Evolutionary conservation across 2,329 filamentous ascomycete species (phyloP), one percentile per base, ranked within the genome.

Genomic region (Aspergillus quadrilineatus): DNA sequence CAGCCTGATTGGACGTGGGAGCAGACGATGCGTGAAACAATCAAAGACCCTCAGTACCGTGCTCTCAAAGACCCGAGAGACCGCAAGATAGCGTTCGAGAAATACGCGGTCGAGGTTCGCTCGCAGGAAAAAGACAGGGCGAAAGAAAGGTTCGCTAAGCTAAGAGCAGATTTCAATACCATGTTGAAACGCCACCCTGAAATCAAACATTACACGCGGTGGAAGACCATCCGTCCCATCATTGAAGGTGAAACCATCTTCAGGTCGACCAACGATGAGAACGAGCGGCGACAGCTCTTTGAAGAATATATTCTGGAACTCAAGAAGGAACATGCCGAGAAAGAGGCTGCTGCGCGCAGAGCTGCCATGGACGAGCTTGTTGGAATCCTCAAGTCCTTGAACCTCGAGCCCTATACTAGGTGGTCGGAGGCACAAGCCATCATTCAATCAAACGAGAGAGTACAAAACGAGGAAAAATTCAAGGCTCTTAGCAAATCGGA

Each of bases 161-260:
- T 97, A 69, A 90, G 92, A 68, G 83, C 89, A 74, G 94, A 97
- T 80, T 99, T 99, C 75, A 89, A 89, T 65, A 92, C 88, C 54
- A 99, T 99, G 94, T 83, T 99, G 64, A 91, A 89, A 76, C 92
- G 92, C 63, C 93, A 99, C 73, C 92, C 92, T 59, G 94, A 99
- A 75, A 97, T 99, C 75, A 94, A 92, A 74, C 86, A 97, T 73
- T 97, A 95, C 74, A 97, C 93, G 42, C 89, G 92, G 60, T 99
- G 94, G 94, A 96, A 92, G 82, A 97, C 91, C 14, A 94, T 93
- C 52, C 87, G 90, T 49, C 91, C 92, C 8, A 95, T 97, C 62
- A 91, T 99, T 60, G 91, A 97, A 75, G 89, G 89, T 49, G 94
- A 99, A 79, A 94, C 91, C 47, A 94, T 96, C 58, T 99, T 97